Evolutionary conservation across 805 yeast species (phyloP), one percentile per base, ranked within the genome.

Genomic region (Alloascoidea africana): DNA sequence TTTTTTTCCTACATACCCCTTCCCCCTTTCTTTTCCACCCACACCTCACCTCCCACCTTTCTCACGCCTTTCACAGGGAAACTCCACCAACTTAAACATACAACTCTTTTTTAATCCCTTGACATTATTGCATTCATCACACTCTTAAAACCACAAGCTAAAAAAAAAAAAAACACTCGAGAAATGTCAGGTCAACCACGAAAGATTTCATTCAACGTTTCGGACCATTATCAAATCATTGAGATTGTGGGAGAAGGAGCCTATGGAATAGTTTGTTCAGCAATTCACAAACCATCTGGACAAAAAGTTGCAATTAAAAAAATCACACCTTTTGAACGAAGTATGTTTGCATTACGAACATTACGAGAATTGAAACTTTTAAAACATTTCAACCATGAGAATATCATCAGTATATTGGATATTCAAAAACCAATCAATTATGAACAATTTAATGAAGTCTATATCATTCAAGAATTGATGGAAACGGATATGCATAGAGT

Each of bases 241-340:
- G 85, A 83, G 46, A 71, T 89, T 13, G 76, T 89, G 2, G 97
- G 97, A 5, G 94, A 86, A 56, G 97, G 97, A 14, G 96, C 97
- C 0, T 89, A 89, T 53, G 97, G 97, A 4, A 75, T 87, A 8
- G 97, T 89, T 6, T 60, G 96, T 55, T 73, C 89, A 6, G 96
- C 96, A 0, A 59, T 76, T 6, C 95, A 89, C 57, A 71, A 73
- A 50, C 94, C 95, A 4, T 71, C 91, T 1, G 78, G 79, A 39
- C 87, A 80, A 47, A 74, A 74, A 44, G 96, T 89, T n/a, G 97
- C 97, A 32, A 86, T 89, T 51, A 89, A 89, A 58, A 89, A 87
- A 59, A 85, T 89, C 45, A 81, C 80, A 52, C 96, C 96, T 8
- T 89, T 89, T 53, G 93, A 80, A 48, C 70, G 94, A 43, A 70